A percentile compares a stretch with the other conserved stretches of the same genome.
phyloP scores from a whole-genome alignment of 1,284 basidiomycete genomes.

The Erythrobasidium hasegawianum region DNA sequence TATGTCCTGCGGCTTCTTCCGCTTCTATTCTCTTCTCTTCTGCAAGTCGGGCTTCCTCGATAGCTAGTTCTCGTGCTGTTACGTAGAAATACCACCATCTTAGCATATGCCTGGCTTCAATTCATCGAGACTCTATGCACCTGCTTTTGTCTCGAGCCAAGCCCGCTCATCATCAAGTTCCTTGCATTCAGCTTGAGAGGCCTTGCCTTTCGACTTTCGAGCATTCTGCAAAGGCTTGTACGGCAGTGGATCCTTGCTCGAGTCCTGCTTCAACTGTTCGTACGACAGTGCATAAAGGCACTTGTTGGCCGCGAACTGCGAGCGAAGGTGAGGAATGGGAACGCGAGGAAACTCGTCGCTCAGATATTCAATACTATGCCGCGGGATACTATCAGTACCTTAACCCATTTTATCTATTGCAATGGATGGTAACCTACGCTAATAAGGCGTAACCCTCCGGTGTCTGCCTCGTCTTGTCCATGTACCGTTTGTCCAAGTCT shows the following conservation, averaged over 20 bases:
- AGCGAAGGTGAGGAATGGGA: conserved; percentile 12
- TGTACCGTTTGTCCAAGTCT: no score
- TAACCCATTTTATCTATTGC: no score
- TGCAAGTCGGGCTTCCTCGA: background rate
- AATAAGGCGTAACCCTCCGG: no score
- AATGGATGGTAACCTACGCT: no score
- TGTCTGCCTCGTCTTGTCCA: no score
- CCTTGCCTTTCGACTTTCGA: conserved; percentile 17
- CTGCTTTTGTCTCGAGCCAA: background rate
- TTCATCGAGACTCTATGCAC: no score
- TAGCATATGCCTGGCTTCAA: no score
- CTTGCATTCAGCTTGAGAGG: no score
- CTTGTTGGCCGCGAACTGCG: background rate
- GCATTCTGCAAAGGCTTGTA: conserved; percentile 10
- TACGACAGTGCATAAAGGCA: conserved; percentile 9
- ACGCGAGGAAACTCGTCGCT: conserved; percentile 15
- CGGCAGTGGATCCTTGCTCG: background rate
- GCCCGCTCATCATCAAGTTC: background rate
- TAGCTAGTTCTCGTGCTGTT: conserved; percentile 30
- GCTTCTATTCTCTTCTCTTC: conserved; percentile 32
- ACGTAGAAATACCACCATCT: no score
- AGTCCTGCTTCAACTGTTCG: background rate
- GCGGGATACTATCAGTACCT: no score
- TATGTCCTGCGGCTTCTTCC: conserved; percentile 35
- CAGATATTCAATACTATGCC: conserved; percentile 26